Base-by-base conservation (phyloP, 805 yeast genomes). In the Allodekkera sacchari region DNA sequence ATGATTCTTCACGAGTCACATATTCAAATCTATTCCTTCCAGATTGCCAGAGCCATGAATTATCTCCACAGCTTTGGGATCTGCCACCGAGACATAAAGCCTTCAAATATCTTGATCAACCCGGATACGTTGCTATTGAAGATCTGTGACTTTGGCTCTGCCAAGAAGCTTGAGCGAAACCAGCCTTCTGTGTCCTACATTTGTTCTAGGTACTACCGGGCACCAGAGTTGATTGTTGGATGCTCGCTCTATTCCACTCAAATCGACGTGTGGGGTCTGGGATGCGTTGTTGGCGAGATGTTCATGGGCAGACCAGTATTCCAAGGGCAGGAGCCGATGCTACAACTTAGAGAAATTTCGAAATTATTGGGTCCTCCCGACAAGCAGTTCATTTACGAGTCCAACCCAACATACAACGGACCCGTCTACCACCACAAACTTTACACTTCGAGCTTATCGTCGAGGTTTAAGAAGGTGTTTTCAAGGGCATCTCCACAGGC, bases 261-360 rank as follows among this genome's bases (percentile, higher is more conserved):
- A 50, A 89, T 92, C 37, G 99, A 92, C 56, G 81, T 88, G 48
- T 92, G 99, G 99, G 95, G 96, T 12, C 64, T 89, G 37, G 99
- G 97, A 1, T 89, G 98, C 63, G 95, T 92, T 22, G 62, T 92
- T 38, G 96, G 96, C 10, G 98, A 92, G 59, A 78, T 92, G 83
- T 68, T 81, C 35, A 69, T 87, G 40, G 96, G 96, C 11, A 78
- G 75, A 52, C 95, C 97, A 1, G 75, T 92, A n/a, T 92, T 92
- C 63, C 95, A 88, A 58, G 97, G 98, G 28, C 83, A 77, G 45
- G 80, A 83, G 38, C 95, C 95, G 31, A 71, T 79, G 51, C 68
- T 84, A 41, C 98, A 92, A 57, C 65, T 92, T 41, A 78, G 89
- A 43, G 94, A 89, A 52, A 87, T 92, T 39, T 78, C 94, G 23